Evolutionary conservation across 1,284 basidiomycete genomes (phyloP), one percentile per base, ranked within the genome.

Genomic region (Austroboletus novae-zelandiae): DNA sequence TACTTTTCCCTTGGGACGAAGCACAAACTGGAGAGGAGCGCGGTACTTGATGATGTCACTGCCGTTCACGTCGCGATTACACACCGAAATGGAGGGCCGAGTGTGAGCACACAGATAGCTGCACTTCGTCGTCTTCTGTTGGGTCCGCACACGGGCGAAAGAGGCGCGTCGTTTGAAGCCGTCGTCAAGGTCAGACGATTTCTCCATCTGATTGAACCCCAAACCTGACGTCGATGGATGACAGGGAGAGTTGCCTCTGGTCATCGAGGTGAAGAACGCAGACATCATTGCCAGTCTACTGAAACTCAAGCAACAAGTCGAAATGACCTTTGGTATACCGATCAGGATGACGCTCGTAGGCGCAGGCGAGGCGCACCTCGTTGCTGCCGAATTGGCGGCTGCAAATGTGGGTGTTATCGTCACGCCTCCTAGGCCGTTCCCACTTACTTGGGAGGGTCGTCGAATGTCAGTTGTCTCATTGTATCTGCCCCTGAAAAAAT

Each of bases 241-340:
- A 40, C 48, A 78, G 68, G 80, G 84, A 29, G 58, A 73, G 32
- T 53, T 81, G 13, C 77, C 83, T 9, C 64, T 89, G 40, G 80
- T 86, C 2, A 70, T 87, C 18, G 69, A 76, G 2, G 76, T 76
- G 0, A 69, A 78, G 56, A 81, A 77, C 50, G 89, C 88, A 10
- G 89, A 94, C 67, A 73, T 86, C 42, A 94, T 95, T 45, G 86
- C 88, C 0, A 83, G 87, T 9, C 69, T 96, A 15, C 70, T 96
- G 32, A 67, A 76, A 14, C 74, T 96, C 52, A 92, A 93, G 75
- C 74, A 75, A 54, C 84, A 91, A 57, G 77, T 89, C 15, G 89
- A 91, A 53, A 57, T 59, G 0, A 58, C 61, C 11, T 64, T 55
- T 17, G 64, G 75, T 7, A 61, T 60, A 3, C 51, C 55, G 1